Base-by-base conservation (phyloP, 2,329 filamentous ascomycete genomes). In the Cladosporium phlei region DNA sequence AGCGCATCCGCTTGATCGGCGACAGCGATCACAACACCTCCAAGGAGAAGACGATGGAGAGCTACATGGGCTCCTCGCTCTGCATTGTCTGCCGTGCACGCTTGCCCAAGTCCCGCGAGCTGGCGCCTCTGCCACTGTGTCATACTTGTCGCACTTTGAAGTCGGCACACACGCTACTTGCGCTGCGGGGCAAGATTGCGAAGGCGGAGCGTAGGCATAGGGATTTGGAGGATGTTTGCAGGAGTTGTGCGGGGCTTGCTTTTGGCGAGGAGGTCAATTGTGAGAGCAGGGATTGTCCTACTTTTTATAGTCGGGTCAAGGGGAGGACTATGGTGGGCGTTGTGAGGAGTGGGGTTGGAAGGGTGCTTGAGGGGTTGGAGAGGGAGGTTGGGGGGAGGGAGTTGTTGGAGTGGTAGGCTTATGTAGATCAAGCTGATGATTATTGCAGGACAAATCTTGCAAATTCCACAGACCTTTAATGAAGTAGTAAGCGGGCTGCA, bases 201-300 rank as follows among this genome's bases (percentile, higher is more conserved):
- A 69, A 67, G 3, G 79, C 80, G 39, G 86, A 95, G 65, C 75
- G 71, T 56, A 79, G 77, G 50, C 76, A 79, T 9, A 64, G 71
- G 34, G 79, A 88, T 50, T 67, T 95, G 6, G 72, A 84, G 29
- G 75, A 73, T 39, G 71, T 95, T 7, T 98, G 93, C 66, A 80
- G 85, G 50, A 86, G 79, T 57, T 98, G 93, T 65, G 82, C 88
- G 29, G 83, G 81, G 1, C 62, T 90, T 14, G 74, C 84, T 3
- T 84, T 82, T 53, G 71, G 80, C 2, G 91, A 96, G 28, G 80
- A 85, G 25, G 83, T 96, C n/a, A 75, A 68, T 30, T 98, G 93
- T 62, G 88, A 95, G 61, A 95, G 86, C 64, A 81, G 86, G 63
- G 91, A 95, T 67, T 98, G 93, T 62, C 86, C 90, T 0, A 88